Evolutionary conservation across 2,329 filamentous ascomycete species (phyloP).

Genomic region (Gnomoniopsis sp.): DNA sequence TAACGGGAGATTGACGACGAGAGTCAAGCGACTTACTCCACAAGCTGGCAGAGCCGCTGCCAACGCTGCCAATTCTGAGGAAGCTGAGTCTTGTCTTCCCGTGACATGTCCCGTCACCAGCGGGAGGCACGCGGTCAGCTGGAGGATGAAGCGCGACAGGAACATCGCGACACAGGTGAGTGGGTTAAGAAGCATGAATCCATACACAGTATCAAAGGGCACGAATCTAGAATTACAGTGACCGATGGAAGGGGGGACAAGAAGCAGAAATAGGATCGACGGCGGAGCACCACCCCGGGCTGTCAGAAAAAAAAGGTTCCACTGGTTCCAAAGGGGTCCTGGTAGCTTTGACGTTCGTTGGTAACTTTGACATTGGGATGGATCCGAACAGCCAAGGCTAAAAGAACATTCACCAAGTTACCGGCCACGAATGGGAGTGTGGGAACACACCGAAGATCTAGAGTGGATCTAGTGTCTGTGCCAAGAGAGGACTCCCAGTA

Average conservation of each 20-base stretch:
- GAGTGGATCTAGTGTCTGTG: too few species aligned
- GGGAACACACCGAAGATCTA: too few species aligned
- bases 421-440: too few species aligned
- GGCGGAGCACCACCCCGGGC: not conserved
- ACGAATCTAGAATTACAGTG: not conserved
- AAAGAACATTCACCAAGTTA: too few species aligned
- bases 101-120: not conserved
- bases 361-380: not conserved
- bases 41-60: constrained; percentile 11
- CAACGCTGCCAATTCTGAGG: constrained; percentile 11
- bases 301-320: not conserved
- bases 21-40: constrained; percentile 10
- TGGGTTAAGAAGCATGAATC: not conserved
- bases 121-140: not conserved
- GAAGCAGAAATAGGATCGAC: not conserved
- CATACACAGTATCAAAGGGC: not conserved
- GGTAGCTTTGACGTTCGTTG: not conserved
- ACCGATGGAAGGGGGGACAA: not conserved
- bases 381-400: not conserved
- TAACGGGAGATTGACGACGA: not conserved
- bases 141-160: not conserved
- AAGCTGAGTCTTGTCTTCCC: not conserved
- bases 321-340: not conserved
- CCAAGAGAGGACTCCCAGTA: too few species aligned
- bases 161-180: constrained; percentile 5